Percentiles rank a stretch among this genome's conserved stretches.
Evolutionary conservation across 345 rosid species (phyloP).

Genomic region (Cardamine occulta): DNA sequence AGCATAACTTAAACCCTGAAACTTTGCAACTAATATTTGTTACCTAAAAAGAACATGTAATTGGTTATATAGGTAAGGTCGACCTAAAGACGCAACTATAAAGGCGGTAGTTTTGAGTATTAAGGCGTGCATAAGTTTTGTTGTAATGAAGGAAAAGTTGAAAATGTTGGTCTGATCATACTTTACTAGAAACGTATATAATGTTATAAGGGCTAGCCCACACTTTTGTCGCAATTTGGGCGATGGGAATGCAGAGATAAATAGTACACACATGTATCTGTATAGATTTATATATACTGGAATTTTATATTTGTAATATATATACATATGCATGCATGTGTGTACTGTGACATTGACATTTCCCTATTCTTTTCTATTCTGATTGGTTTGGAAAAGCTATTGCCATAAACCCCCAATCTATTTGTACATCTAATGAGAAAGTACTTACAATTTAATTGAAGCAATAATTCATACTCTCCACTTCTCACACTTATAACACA

Average conservation of each 20-base stretch:
- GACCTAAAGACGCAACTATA: constrained; percentile 14
- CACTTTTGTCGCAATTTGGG: constrained; percentile 44
- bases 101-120: constrained; percentile 15
- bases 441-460: constrained; percentile 18
- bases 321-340: constrained; percentile 36
- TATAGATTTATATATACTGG: background rate
- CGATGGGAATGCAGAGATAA: constrained; percentile 20
- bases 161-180: constrained; percentile 24
- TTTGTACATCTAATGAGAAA: constrained; percentile 35
- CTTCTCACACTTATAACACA: background rate
- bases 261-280: constrained; percentile 20
- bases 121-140: constrained; percentile 28
- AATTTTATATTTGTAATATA: constrained; percentile 3
- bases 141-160: constrained; percentile 27
- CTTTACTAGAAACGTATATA: constrained; percentile 29
- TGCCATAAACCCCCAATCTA: constrained; percentile 27
- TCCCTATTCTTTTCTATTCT: constrained; percentile 34
- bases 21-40: background rate
- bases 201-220: constrained; percentile 38
- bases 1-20: background rate
- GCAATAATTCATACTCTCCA: constrained; percentile 19
- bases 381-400: constrained; percentile 24
- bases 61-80: constrained; percentile 9
- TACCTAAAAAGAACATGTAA: constrained; percentile 22
- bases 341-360: constrained; percentile 54